These are phyloP conservation scores for Aspergillus pseudoglaucus DNA, from an alignment of 2,329 filamentous ascomycete genomes.

Conservation along the genomic window DNA sequence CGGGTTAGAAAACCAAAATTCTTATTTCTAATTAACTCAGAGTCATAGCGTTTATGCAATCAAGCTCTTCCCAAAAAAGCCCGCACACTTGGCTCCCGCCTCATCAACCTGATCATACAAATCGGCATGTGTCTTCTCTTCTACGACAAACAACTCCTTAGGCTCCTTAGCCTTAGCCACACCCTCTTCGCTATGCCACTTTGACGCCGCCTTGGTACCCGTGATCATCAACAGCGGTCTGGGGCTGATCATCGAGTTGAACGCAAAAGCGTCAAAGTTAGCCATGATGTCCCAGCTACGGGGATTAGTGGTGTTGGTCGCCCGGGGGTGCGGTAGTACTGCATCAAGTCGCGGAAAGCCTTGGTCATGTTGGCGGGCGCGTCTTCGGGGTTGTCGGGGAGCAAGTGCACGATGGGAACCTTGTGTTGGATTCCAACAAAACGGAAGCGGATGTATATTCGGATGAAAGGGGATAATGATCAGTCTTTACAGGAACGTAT, in stretches of 20 bases:
- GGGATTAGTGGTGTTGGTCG: constrained; percentile 6
- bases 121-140: constrained; percentile 17
- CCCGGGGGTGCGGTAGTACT: constrained; percentile 16
- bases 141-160: constrained; percentile 19
- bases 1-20: no score
- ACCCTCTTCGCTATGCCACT: constrained; percentile 16
- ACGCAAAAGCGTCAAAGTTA: constrained; percentile 14
- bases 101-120: constrained; percentile 21
- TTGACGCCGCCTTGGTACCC: constrained; percentile 16
- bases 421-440: neutral
- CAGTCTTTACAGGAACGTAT: no score
- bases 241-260: constrained; percentile 16
- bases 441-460: no score
- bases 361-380: constrained; percentile 3
- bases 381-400: constrained; percentile 5
- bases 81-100: constrained; percentile 8
- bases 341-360: constrained; percentile 10
- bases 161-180: constrained; percentile 18
- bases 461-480: no score
- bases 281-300: constrained; percentile 15
- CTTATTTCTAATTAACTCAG: no score
- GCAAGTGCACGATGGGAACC: constrained; percentile 1
- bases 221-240: constrained; percentile 22
- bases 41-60: neutral
- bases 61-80: constrained; percentile 11